Evolutionary conservation across 306 rosid genomes (phyloP), one percentile per base, ranked within the genome.

Genomic region (Morella rubra): DNA sequence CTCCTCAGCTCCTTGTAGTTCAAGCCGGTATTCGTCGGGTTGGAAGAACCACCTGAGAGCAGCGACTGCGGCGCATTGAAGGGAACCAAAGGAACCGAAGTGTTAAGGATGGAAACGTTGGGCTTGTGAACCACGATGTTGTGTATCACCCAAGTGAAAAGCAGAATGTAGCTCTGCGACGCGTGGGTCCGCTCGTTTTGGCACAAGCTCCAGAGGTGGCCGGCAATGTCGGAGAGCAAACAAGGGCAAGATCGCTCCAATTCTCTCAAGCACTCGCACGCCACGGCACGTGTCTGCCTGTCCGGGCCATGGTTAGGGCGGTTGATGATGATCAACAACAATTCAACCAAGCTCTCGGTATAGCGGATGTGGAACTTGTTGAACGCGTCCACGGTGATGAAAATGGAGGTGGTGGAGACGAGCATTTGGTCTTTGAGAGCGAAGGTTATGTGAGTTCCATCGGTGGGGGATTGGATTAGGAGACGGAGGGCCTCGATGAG

Each of bases 121-220:
- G 87, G 81, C 42, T 80, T 83, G 59, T 81, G 82, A 40, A 42
- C 78, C 10, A 90, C 90, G 44, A 95, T 92, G 80, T 76, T 88
- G 44, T 78, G 87, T 55, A 95, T 79, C 37, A 88, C 97, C 6
- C 90, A 66, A 0, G 92, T 83, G 81, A 95, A 90, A 14, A 95
- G 78, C 45, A 95, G 85, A 54, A 92, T 85, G 68, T 95, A 95
- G 60, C 86, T 77, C 73, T 95, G 98, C 0, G 92, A 91, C 46
- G 91, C 91, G 83, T 95, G 98, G 15, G 98, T 95, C 54, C 98
- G 85, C 81, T 95, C 98, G 81, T 76, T 90, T 86, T 89, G 98
- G 87, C 96, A 95, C 58, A 92, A 47, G 65, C 88, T 80, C 98
- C 98, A 95, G 16, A 95, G 78, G 73, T 95, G 97, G 0, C 96